Evolutionary conservation across 495 filamentous ascomycete genomes (phyloP).

Genomic region (Hyphodiscus hymeniophilus): DNA sequence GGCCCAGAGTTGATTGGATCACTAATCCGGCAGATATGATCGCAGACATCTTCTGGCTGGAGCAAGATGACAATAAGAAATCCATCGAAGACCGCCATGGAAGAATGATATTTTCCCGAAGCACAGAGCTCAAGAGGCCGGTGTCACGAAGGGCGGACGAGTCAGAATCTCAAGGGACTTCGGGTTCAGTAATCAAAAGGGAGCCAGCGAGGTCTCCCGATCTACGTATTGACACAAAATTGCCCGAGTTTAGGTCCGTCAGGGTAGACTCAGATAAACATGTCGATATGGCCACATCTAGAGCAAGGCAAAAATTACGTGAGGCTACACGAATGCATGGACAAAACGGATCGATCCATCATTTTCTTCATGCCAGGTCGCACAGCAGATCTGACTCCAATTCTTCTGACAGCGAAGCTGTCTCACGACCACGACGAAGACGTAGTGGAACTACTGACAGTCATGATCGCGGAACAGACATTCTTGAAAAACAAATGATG

Average conservation of each 20-base stretch:
- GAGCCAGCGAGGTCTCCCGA: conserved; percentile 7
- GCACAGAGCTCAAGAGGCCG: conserved; percentile 13
- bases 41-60: conserved; percentile 78
- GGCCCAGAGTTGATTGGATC: conserved; percentile 71
- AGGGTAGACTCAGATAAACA: conserved; percentile 16
- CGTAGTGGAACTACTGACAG: conserved; percentile 20
- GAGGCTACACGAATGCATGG: conserved; percentile 38
- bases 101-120: conserved; percentile 52
- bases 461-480: conserved; percentile 36
- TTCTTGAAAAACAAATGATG: conserved; percentile 61
- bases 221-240: conserved; percentile 20
- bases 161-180: conserved; percentile 5
- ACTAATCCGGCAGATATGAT: conserved; percentile 72
- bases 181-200: conserved; percentile 1
- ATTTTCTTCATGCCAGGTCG: conserved; percentile 9
- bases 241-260: conserved; percentile 21
- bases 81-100: conserved; percentile 69
- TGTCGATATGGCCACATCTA: conserved; percentile 16
- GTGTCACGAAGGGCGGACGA: conserved; percentile 11
- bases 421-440: conserved; percentile 4
- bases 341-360: conserved; percentile 23
- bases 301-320: conserved; percentile 37
- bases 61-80: conserved; percentile 65
- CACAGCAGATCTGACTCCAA: conserved; percentile 24
- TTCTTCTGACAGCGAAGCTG: conserved; percentile 17